These are phyloP conservation scores for Jackrogersella minutella DNA, from an alignment of 495 filamentous ascomycete genomes.

Conservation along the genomic window DNA sequence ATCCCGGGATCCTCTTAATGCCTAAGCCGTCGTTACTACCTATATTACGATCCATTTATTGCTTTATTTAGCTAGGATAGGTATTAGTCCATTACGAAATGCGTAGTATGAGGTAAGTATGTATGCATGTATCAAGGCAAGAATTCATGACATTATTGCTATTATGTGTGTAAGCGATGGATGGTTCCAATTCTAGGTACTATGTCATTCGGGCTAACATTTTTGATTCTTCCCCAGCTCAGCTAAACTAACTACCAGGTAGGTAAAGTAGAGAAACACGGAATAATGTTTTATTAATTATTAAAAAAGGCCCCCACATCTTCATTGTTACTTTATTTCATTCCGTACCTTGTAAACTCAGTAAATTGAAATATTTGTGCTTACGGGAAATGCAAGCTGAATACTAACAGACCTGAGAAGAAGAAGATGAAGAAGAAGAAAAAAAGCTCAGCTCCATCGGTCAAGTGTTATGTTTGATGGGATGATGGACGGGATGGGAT, in stretches of 20 bases:
- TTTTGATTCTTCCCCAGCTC: not conserved
- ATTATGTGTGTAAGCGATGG: not conserved
- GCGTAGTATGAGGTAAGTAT: not conserved
- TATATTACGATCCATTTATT: constrained; percentile 43
- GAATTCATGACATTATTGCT: not conserved
- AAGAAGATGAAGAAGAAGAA: too few species aligned
- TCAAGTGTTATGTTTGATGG: constrained; percentile 16
- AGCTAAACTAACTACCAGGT: not conserved
- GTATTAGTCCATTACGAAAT: not conserved
- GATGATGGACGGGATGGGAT: constrained; percentile 19
- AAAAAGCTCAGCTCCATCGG: constrained; percentile 37
- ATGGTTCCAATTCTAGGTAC: not conserved
- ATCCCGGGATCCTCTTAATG: constrained; percentile 41
- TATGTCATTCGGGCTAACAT: not conserved
- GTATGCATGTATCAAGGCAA: constrained; percentile 1
- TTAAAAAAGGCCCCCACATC: not conserved
- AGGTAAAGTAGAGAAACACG: constrained; percentile 8
- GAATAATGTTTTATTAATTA: constrained; percentile 8
- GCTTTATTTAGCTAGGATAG: constrained; percentile 2
- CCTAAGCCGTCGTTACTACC: constrained; percentile 27
- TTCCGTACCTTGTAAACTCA: constrained; percentile 30
- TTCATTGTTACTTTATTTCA: constrained; percentile 5
- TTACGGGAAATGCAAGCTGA: constrained; percentile 36
- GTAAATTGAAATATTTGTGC: constrained; percentile 26
- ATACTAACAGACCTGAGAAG: constrained; percentile 26